Evolutionary conservation across 805 yeast species (phyloP), one percentile per base, ranked within the genome.

Genomic region (Metschnikowia similis): DNA sequence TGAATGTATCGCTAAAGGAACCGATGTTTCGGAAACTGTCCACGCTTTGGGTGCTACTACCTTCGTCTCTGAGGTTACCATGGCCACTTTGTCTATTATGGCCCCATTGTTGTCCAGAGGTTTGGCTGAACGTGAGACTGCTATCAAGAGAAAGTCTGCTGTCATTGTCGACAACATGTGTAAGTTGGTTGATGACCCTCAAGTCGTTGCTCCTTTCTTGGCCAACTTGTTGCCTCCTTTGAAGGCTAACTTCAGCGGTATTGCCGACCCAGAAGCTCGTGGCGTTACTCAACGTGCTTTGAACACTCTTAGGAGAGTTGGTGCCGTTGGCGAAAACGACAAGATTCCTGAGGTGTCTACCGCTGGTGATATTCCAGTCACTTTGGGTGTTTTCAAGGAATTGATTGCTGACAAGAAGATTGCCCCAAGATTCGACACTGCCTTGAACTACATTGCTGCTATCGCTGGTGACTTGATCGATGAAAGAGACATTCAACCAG

Each of bases 251-350:
- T 84, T 85, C 80, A 78, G 87, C 70, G 89, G 88, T 81, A 91
- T 94, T 79, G 99, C 99, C 76, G 99, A 94, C 79, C 99, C 99
- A 74, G 99, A 94, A 82, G 99, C 99, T 64, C 92, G 99, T 81
- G 92, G 88, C 63, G 98, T 94, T 72, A 94, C 99, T 66, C 81
- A 81, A 69, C 91, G 98, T 82, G 99, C 96, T 72, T 81, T 92
- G 76, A 86, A 78, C 86, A 94, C 99, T 65, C 86, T 94, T 75
- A 90, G 87, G 83, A 90, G 99, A 85, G 99, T 94, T 66, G 99
- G 97, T 87, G 90, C 87, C 75, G 89, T 94, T 65, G 88, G 87
- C 75, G 92, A 77, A 53, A 85, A 87, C 65, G 99, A 90, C 71
- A 75, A 74, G 60, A 85, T 92, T 70, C 99, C 99, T 75, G 97